These are phyloP conservation scores for Ustanciosporium gigantosporum DNA, from an alignment of 1,284 basidiomycete genomes.

Conservation along the genomic window DNA sequence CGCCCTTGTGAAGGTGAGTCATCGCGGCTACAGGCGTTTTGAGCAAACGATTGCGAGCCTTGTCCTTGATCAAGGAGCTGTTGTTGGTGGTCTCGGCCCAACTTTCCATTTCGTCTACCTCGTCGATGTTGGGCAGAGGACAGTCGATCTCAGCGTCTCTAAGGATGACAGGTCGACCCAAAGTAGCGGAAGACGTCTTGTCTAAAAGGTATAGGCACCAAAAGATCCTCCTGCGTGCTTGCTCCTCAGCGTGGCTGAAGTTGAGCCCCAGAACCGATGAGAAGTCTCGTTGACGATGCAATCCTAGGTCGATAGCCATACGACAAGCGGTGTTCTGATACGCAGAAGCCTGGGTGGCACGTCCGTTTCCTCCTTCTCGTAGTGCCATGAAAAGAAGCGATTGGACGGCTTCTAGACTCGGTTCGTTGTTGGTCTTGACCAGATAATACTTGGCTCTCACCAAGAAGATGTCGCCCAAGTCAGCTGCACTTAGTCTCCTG, in stretches of 20 bases:
- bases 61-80: constrained; percentile 30
- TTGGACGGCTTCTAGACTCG: constrained; percentile 42
- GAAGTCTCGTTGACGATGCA: constrained; percentile 40
- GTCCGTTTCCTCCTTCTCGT: constrained; percentile 43
- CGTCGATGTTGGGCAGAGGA: constrained; percentile 37
- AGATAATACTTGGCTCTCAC: constrained; percentile 45
- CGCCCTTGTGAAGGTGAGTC: constrained; percentile 24
- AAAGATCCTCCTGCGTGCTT: constrained; percentile 37
- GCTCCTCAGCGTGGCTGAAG: constrained; percentile 39
- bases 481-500: constrained; percentile 13
- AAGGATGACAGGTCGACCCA: constrained; percentile 45
- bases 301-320: constrained; percentile 46
- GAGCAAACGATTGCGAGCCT: constrained; percentile 20
- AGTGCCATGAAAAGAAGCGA: constrained; percentile 47
- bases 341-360: constrained; percentile 33
- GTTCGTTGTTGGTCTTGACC: constrained; percentile 40
- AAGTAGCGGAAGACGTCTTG: constrained; percentile 36
- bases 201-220: constrained; percentile 46
- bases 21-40: constrained; percentile 33
- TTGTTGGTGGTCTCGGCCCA: constrained; percentile 43
- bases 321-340: constrained; percentile 40
- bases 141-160: constrained; percentile 49
- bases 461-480: constrained; percentile 41
- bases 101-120: constrained; percentile 34
- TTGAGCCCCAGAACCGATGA: constrained; percentile 24